Conservation (phyloP, 768 basidiomycete species). For the Austroboletus eburneus region DNA sequence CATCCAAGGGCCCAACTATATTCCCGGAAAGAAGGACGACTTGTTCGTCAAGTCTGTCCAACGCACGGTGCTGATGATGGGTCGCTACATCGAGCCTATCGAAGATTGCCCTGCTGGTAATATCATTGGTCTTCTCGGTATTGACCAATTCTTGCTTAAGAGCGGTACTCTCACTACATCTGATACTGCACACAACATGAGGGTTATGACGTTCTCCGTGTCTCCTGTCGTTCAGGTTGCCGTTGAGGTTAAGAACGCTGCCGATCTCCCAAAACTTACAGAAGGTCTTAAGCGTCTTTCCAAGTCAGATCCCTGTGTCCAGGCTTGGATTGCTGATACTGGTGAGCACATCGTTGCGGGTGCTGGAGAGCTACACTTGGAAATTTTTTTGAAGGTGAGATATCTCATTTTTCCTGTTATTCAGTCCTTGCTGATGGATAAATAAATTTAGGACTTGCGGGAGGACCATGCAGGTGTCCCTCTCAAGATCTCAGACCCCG, state of each 20-base stretch:
- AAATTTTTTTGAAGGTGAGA: slow-evolving; percentile 95
- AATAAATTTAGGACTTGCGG: slow-evolving; percentile 78
- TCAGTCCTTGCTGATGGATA: background rate
- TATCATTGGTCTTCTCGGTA: slow-evolving; percentile 98
- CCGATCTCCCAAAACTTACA: slow-evolving; percentile 98
- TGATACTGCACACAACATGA: slow-evolving; percentile 99
- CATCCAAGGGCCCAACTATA: slow-evolving; percentile 98
- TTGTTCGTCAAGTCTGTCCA: slow-evolving; percentile 97
- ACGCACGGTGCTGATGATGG: slow-evolving; percentile 99
- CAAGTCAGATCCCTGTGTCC: slow-evolving; percentile 99
- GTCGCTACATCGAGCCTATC: slow-evolving; percentile 96
- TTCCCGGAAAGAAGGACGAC: slow-evolving; percentile 98
- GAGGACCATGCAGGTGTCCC: slow-evolving; percentile 99
- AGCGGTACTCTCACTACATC: slow-evolving; percentile 96
- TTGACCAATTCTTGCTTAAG: slow-evolving; percentile 99
- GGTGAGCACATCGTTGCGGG: slow-evolving; percentile 99
- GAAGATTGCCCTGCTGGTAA: slow-evolving; percentile 99
- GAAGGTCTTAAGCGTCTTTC: slow-evolving; percentile 99
- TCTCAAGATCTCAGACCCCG: slow-evolving; percentile 95
- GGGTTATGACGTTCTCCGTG: slow-evolving; percentile 99
- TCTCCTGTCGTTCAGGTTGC: slow-evolving; percentile 99
- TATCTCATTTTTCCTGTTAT: background rate
- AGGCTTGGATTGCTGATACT: slow-evolving; percentile 85
- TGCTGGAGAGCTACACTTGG: slow-evolving; percentile 98
- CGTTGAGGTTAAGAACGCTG: slow-evolving; percentile 99